Percentiles rank a stretch among this genome's conserved stretches.
Conservation (phyloP, 768 basidiomycete genomes). For the Lactarius evosmus region DNA sequence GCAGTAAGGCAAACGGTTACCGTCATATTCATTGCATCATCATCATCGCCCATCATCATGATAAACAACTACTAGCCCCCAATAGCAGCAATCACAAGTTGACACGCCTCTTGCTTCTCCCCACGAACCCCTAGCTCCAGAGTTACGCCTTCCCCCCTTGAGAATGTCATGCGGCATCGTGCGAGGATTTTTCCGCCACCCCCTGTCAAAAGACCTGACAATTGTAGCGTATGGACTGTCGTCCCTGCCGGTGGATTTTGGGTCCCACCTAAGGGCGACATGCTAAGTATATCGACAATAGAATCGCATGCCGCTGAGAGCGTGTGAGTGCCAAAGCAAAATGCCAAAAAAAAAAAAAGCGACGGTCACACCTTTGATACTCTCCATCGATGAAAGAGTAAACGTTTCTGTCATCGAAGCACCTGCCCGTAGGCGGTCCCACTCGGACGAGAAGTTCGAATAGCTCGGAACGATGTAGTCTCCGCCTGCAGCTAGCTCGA, state of each 20-base stretch:
- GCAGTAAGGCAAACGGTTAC: constrained; percentile 1
- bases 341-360: constrained; percentile 16
- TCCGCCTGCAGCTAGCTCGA: constrained; percentile 80
- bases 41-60: constrained; percentile 1
- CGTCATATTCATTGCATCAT: not conserved
- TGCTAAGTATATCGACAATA: constrained; percentile 91
- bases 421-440: constrained; percentile 84
- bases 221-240: constrained; percentile 90
- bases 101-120: constrained; percentile 82
- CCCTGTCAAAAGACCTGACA: constrained; percentile 87
- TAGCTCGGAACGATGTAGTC: constrained; percentile 98
- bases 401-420: constrained; percentile 90
- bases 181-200: constrained; percentile 96
- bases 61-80: constrained; percentile 48
- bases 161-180: constrained; percentile 93
- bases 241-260: constrained; percentile 69
- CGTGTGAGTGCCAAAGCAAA: constrained; percentile 26
- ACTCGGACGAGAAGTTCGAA: constrained; percentile 87
- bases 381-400: constrained; percentile 86
- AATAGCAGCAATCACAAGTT: constrained; percentile 88
- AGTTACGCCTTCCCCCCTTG: constrained; percentile 85
- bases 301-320: constrained; percentile 88
- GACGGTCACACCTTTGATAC: constrained; percentile 72
- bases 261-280: constrained; percentile 94
- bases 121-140: constrained; percentile 89